Conservation (phyloP, 2,329 filamentous ascomycete genomes). For the Cryphonectria radicalis region DNA sequence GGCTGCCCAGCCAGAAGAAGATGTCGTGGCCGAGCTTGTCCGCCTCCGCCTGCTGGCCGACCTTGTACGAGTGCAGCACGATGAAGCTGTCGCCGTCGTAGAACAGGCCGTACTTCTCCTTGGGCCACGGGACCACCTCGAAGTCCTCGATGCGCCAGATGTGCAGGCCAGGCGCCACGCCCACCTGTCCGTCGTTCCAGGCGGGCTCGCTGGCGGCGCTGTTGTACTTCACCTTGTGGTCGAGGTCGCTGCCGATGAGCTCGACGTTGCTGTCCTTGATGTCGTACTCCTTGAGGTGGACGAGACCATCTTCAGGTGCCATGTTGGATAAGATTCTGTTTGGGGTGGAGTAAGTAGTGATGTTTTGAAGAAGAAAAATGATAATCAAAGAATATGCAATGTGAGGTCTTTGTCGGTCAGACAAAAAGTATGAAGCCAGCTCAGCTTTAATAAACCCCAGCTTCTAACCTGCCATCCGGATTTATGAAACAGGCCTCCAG, state of each 20-base stretch:
- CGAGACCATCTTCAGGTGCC: slow-evolving; percentile 64
- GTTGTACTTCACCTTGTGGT: slow-evolving; percentile 70
- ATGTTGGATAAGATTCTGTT: slow-evolving; percentile 43
- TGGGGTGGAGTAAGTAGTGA: neutral
- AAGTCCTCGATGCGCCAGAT: slow-evolving; percentile 73
- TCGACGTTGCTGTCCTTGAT: slow-evolving; percentile 72
- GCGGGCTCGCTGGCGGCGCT: slow-evolving; percentile 68
- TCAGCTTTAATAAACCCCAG: slow-evolving; percentile 10
- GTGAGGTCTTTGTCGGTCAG: neutral
- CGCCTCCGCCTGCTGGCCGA: slow-evolving; percentile 39
- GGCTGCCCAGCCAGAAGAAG: slow-evolving; percentile 71
- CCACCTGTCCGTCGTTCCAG: slow-evolving; percentile 64
- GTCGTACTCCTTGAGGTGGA: slow-evolving; percentile 67
- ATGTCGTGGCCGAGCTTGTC: slow-evolving; percentile 63
- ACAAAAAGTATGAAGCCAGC: neutral
- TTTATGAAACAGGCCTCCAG: slow-evolving; percentile 26
- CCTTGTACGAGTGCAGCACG: slow-evolving; percentile 62
- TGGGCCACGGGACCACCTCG: slow-evolving; percentile 64
- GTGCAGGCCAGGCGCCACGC: slow-evolving; percentile 56
- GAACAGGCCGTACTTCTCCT: slow-evolving; percentile 61
- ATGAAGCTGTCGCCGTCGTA: slow-evolving; percentile 73
- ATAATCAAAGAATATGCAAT: neutral
- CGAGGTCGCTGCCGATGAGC: slow-evolving; percentile 65
- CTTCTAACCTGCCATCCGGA: slow-evolving; percentile 4
- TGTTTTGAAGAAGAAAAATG: neutral